Percentiles rank a stretch among this genome's conserved stretches.
Conservation (phyloP, 192 early-diverging fungal species). For the Umbelopsis isabellina region DNA sequence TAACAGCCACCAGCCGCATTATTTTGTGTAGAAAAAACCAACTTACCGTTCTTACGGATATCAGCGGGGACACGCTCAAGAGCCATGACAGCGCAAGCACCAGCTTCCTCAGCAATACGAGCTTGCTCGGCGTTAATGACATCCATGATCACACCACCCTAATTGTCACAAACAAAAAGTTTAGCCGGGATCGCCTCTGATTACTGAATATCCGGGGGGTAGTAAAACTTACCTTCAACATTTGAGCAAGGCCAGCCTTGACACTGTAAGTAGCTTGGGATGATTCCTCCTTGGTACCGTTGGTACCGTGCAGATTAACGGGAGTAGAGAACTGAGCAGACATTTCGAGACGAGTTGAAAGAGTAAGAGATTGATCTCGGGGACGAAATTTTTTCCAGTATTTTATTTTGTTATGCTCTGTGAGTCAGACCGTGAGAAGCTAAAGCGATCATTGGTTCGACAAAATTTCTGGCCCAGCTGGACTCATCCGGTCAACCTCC, state of each 20-base stretch:
- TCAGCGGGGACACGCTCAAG: constrained; percentile 98
- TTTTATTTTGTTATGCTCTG: not conserved
- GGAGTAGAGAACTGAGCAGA: constrained; percentile 46
- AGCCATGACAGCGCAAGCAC: constrained; percentile 97
- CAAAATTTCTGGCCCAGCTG: constrained; percentile 4
- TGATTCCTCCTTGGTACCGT: constrained; percentile 38
- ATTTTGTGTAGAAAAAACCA: not conserved
- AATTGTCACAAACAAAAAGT: constrained; percentile 12
- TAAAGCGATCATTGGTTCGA: constrained; percentile 16
- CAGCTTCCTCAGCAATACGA: constrained; percentile 95
- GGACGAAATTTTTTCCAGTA: constrained; percentile 2
- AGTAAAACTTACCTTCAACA: constrained; percentile 79
- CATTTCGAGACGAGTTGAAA: constrained; percentile 26
- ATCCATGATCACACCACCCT: constrained; percentile 99
- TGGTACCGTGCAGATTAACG: constrained; percentile 47
- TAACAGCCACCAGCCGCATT: not conserved
- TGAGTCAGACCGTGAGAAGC: constrained; percentile 20
- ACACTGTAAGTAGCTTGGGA: constrained; percentile 69
- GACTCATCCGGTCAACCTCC: not conserved
- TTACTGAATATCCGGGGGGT: not conserved
- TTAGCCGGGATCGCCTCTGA: not conserved
- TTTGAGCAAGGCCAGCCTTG: constrained; percentile 97
- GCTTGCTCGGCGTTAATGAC: constrained; percentile 98
- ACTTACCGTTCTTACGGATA: constrained; percentile 90
- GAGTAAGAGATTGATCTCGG: constrained; percentile 19